Conservation (phyloP, 208 protist species). For the Leishmania guyanensis region DNA sequence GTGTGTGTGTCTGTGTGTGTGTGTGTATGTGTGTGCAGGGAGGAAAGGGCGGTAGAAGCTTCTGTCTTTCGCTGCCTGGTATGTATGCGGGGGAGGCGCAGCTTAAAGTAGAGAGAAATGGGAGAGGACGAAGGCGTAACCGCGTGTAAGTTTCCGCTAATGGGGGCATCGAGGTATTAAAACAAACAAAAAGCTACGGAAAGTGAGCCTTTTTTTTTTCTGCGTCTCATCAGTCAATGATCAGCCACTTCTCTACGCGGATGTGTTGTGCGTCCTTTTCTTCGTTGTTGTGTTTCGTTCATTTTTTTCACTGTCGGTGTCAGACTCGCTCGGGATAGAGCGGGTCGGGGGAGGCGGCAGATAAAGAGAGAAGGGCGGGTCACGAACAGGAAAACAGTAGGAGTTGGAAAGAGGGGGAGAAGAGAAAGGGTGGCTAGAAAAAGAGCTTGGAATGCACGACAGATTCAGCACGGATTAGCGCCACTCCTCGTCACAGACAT, state of each 20-base stretch:
- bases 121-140: not conserved
- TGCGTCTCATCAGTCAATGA: not conserved
- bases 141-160: not conserved
- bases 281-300: not conserved
- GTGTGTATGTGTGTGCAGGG: not conserved
- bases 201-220: not conserved
- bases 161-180: not conserved
- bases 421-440: not conserved
- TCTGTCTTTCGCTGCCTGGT: not conserved
- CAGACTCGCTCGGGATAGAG: not conserved
- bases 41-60: not conserved
- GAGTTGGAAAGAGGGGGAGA: not conserved
- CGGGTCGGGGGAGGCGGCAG: not conserved
- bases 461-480: not conserved
- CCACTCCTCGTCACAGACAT: not conserved
- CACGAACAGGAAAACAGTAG: not conserved
- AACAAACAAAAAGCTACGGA: not conserved
- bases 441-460: not conserved
- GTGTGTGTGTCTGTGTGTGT: not conserved
- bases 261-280: not conserved
- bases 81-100: not conserved
- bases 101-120: not conserved
- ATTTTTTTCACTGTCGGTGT: not conserved
- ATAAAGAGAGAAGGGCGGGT: not conserved
- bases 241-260: not conserved